Percentiles rank a stretch among this genome's conserved stretches.
Evolutionary conservation across 2,329 filamentous ascomycete genomes (phyloP).

Genomic region (Botrytis fabae): DNA sequence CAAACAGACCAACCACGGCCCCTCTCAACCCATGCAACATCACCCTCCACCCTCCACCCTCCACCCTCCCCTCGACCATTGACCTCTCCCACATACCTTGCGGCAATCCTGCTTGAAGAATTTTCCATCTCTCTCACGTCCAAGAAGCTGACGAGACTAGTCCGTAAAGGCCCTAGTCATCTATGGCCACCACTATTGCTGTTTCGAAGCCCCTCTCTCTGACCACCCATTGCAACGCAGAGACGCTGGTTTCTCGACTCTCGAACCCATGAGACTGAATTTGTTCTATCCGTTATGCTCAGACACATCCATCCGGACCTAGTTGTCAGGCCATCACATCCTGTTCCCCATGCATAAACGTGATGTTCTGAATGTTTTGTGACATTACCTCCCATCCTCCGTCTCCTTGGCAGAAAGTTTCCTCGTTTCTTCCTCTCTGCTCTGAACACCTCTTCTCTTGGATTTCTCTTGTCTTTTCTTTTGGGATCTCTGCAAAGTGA

Average conservation of each 20-base stretch:
- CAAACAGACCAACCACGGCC: conserved; percentile 10
- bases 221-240: conserved; percentile 27
- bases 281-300: conserved; percentile 21
- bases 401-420: conserved; percentile 24
- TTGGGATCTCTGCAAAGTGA: background rate
- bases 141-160: background rate
- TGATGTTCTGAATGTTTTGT: conserved; percentile 21
- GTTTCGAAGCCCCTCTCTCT: conserved; percentile 28
- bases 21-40: background rate
- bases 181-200: background rate
- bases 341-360: conserved; percentile 25
- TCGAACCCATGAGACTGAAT: conserved; percentile 18
- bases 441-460: conserved; percentile 2
- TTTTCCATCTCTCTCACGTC: background rate
- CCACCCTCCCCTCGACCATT: background rate
- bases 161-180: background rate
- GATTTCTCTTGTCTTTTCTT: conserved; percentile 2
- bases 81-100: background rate
- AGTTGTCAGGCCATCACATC: conserved; percentile 27
- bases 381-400: conserved; percentile 8
- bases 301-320: conserved; percentile 21
- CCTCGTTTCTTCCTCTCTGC: conserved; percentile 24
- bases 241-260: conserved; percentile 25
- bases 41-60: background rate
- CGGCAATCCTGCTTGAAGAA: background rate